These are phyloP conservation scores for Cercophora samala DNA, from an alignment of 495 filamentous ascomycete genomes.

Conservation along the genomic window DNA sequence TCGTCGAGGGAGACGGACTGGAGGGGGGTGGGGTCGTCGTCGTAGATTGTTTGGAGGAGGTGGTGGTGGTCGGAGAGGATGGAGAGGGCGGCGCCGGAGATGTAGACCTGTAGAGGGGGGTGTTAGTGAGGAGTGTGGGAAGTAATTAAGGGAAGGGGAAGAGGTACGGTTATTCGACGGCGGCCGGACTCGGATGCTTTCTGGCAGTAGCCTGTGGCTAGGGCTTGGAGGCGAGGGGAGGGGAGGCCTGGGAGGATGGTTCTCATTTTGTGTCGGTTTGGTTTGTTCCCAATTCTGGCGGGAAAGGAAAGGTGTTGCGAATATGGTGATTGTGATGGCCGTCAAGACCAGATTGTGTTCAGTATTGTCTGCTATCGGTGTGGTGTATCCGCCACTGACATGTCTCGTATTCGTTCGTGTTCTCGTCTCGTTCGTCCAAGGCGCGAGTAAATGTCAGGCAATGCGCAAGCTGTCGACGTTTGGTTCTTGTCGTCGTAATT, in stretches of 20 bases:
- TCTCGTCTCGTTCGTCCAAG: not conserved
- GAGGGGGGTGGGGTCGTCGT: slow-evolving; percentile 68
- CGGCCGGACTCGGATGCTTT: slow-evolving; percentile 41
- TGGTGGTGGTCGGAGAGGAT: slow-evolving; percentile 66
- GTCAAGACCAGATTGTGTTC: not conserved
- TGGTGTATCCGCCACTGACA: not conserved
- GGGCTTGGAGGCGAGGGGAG: slow-evolving; percentile 82
- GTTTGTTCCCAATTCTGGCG: slow-evolving; percentile 1
- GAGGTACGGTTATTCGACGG: slow-evolving; percentile 70
- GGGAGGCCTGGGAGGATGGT: slow-evolving; percentile 88
- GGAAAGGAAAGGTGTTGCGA: not conserved
- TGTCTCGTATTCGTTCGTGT: not conserved
- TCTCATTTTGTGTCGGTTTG: slow-evolving; percentile 47
- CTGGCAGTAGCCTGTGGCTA: slow-evolving; percentile 77
- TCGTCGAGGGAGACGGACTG: slow-evolving; percentile 77
- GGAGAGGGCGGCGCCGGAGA: slow-evolving; percentile 81
- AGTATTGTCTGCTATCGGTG: not conserved
- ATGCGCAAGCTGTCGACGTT: not conserved
- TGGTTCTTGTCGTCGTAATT: not conserved
- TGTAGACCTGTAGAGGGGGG: slow-evolving; percentile 62
- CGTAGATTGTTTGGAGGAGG: slow-evolving; percentile 86
- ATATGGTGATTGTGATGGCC: not conserved
- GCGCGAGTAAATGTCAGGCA: not conserved
- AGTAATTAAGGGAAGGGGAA: not conserved
- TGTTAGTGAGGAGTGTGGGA: slow-evolving; percentile 23